phyloP scores from a whole-genome alignment of 306 rosid genomes.

The Gynostemma pentaphyllum region DNA sequence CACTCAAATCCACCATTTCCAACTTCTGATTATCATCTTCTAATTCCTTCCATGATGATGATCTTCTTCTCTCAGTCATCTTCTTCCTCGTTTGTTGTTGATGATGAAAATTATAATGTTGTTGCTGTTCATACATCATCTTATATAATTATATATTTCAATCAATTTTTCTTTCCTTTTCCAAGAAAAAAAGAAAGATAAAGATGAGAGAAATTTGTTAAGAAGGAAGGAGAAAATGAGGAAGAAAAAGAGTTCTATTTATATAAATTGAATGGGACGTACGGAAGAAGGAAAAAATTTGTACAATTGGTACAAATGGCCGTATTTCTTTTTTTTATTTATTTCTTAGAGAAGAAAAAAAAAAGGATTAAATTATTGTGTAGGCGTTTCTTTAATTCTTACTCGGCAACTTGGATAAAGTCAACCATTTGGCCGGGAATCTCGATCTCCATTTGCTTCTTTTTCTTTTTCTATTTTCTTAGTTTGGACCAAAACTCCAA shows the following conservation, averaged over 20 bases:
- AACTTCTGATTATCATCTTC: constrained; percentile 28
- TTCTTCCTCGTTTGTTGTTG: neutral
- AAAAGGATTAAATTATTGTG: neutral
- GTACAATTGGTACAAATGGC: constrained; percentile 9
- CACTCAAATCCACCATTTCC: constrained; percentile 65
- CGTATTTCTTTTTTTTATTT: too few relatives aligned
- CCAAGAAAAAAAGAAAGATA: neutral
- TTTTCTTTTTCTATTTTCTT: neutral
- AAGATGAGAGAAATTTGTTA: neutral
- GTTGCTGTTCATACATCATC: constrained; percentile 4
- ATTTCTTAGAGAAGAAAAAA: too few relatives aligned
- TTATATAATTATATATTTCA: neutral
- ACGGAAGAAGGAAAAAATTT: constrained; percentile 16
- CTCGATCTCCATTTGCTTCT: neutral
- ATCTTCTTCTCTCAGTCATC: neutral
- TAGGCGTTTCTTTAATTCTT: constrained; percentile 2
- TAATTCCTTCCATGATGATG: neutral
- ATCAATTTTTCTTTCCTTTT: too few relatives aligned
- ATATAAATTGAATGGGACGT: constrained; percentile 12
- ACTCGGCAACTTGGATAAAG: neutral
- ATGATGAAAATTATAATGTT: neutral
- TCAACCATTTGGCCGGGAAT: neutral
- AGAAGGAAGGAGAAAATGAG: neutral
- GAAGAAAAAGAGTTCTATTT: neutral
- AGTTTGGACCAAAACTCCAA: too few relatives aligned